Evolutionary conservation across 2,329 filamentous ascomycete genomes (phyloP).

Genomic region (Trichophyton equinum): DNA sequence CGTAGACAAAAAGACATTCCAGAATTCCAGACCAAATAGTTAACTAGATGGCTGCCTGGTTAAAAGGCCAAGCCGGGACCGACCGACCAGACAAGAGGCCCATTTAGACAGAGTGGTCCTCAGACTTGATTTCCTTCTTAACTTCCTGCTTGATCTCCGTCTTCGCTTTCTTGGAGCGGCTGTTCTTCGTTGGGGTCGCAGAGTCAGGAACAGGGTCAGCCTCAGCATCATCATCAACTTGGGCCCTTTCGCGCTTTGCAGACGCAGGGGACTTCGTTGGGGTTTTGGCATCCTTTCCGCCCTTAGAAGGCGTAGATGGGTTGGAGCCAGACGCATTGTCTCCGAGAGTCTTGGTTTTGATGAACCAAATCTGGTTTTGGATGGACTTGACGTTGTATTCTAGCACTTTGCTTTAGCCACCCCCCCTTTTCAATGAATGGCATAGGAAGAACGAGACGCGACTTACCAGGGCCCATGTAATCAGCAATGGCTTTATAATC

Average conservation of each 20-base stretch:
- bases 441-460: background rate
- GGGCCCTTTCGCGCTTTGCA: background rate
- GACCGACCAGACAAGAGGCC: too few relatives aligned
- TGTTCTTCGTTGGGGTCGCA: background rate
- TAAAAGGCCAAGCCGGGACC: too few relatives aligned
- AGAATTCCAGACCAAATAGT: too few relatives aligned
- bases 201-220: background rate
- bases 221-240: too few relatives aligned
- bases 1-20: too few relatives aligned
- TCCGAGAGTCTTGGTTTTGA: background rate
- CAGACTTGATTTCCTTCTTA: background rate
- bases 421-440: background rate
- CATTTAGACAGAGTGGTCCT: background rate
- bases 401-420: background rate
- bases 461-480: conserved; percentile 16
- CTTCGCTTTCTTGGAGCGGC: background rate
- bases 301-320: background rate
- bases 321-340: background rate
- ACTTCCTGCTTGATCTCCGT: background rate
- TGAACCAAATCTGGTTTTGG: background rate
- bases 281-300: background rate
- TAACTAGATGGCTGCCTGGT: too few relatives aligned
- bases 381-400: background rate
- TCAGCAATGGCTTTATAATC: conserved; percentile 15
- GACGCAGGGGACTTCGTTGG: background rate